These are phyloP conservation scores for Xylaria sp. DNA, from an alignment of 2,329 filamentous ascomycete genomes.

Conservation along the genomic window DNA sequence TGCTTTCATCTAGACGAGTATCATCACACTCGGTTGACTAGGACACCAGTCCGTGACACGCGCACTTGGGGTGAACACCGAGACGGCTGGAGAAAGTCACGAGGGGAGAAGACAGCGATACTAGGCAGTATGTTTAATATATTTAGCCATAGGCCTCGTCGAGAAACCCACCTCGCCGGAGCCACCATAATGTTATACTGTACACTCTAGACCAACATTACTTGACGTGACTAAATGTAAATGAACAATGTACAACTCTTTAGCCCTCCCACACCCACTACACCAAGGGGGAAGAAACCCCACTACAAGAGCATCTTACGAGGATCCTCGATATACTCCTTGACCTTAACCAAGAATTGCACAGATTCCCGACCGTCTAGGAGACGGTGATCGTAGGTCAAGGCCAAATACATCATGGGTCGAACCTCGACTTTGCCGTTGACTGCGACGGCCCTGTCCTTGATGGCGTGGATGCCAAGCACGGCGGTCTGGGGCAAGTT, in stretches of 20 bases:
- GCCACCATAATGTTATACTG: conserved; percentile 28
- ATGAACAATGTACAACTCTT: conserved; percentile 26
- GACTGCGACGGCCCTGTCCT: conserved; percentile 88
- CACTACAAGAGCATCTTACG: conserved; percentile 80
- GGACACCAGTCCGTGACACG: neutral
- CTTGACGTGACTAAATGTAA: conserved; percentile 21
- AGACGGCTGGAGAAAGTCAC: neutral
- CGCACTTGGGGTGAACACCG: neutral
- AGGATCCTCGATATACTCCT: conserved; percentile 97
- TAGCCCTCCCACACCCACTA: too few relatives aligned
- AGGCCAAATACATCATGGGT: conserved; percentile 99
- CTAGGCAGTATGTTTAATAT: conserved; percentile 14
- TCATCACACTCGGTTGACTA: neutral
- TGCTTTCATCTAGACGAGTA: neutral
- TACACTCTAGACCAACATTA: conserved; percentile 38
- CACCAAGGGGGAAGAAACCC: neutral
- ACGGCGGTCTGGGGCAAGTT: conserved; percentile 95
- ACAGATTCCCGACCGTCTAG: conserved; percentile 95
- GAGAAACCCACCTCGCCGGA: conserved; percentile 28
- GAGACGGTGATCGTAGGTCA: conserved; percentile 97
- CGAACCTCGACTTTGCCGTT: conserved; percentile 95
- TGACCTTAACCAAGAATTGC: conserved; percentile 95
- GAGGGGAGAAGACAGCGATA: neutral
- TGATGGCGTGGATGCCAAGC: conserved; percentile 93
- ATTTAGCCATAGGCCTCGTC: conserved; percentile 17